These are phyloP conservation scores for Lactuca saligna DNA, from an alignment of 129 eudicot species.

Conservation along the genomic window DNA sequence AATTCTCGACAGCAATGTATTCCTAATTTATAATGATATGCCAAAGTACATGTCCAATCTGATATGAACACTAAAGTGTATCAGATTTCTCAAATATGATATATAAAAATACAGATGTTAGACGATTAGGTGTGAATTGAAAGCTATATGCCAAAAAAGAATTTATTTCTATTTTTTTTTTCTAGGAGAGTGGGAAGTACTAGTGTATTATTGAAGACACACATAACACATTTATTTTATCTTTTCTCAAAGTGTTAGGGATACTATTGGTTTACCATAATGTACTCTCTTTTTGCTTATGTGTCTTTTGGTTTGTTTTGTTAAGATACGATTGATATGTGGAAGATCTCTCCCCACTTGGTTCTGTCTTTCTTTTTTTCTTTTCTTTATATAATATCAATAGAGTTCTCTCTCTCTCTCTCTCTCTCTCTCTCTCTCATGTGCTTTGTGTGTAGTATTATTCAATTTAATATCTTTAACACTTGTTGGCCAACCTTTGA, in stretches of 20 bases:
- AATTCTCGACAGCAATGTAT: background rate
- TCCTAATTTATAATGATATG: too few species aligned
- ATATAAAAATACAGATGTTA: background rate
- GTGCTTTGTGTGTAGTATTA: constrained; percentile 26
- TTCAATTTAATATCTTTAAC: constrained; percentile 30
- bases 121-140: constrained; percentile 21
- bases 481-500: constrained; percentile 32
- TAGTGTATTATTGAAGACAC: constrained; percentile 24
- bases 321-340: constrained; percentile 35
- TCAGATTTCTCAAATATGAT: too few species aligned
- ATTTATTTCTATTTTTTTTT: background rate
- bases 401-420: background rate
- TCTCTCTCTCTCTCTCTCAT: background rate
- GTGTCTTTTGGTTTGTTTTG: constrained; percentile 34
- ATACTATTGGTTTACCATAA: constrained; percentile 31
- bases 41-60: background rate
- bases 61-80: background rate
- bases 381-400: constrained; percentile 6
- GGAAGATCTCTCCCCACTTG: constrained; percentile 43
- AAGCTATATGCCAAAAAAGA: constrained; percentile 6
- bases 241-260: constrained; percentile 25
- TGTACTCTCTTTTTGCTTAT: constrained; percentile 15
- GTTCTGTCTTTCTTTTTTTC: constrained; percentile 35
- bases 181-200: constrained; percentile 20
- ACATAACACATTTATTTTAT: background rate